Conservation (phyloP, 805 yeast genomes). For the Lachancea cidri region DNA sequence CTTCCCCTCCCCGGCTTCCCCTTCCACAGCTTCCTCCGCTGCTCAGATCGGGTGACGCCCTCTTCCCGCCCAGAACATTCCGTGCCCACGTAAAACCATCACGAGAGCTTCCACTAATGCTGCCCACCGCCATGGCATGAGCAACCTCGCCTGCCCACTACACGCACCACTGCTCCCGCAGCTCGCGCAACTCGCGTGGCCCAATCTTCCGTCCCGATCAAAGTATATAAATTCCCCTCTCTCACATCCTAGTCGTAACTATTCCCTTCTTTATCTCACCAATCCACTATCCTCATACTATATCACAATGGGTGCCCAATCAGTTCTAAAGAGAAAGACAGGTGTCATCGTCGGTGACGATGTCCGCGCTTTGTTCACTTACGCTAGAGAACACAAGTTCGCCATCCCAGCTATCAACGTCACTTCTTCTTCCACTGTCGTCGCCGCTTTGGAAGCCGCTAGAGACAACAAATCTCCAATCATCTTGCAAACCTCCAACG, state of each 20-base stretch:
- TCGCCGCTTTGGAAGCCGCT: constrained; percentile 96
- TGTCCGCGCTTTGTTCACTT: constrained; percentile 74
- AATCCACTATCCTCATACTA: background rate
- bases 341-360: constrained; percentile 99
- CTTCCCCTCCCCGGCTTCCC: background rate
- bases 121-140: background rate
- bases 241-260: background rate
- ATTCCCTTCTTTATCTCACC: constrained; percentile 1
- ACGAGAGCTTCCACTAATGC: background rate
- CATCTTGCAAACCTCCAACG: constrained; percentile 94
- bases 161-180: background rate
- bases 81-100: background rate
- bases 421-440: constrained; percentile 94
- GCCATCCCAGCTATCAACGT: constrained; percentile 99
- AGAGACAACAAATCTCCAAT: constrained; percentile 93
- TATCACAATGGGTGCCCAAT: constrained; percentile 54
- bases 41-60: background rate
- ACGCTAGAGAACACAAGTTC: constrained; percentile 88
- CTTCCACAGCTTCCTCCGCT: background rate
- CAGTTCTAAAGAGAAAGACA: constrained; percentile 80
- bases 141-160: background rate
- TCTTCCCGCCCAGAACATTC: background rate
- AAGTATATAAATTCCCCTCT: background rate
- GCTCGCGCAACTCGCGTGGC: background rate
- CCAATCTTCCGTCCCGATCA: background rate